phyloP scores from a whole-genome alignment of 1,139 yeast genomes.

The Blastobotrys serpentis region DNA sequence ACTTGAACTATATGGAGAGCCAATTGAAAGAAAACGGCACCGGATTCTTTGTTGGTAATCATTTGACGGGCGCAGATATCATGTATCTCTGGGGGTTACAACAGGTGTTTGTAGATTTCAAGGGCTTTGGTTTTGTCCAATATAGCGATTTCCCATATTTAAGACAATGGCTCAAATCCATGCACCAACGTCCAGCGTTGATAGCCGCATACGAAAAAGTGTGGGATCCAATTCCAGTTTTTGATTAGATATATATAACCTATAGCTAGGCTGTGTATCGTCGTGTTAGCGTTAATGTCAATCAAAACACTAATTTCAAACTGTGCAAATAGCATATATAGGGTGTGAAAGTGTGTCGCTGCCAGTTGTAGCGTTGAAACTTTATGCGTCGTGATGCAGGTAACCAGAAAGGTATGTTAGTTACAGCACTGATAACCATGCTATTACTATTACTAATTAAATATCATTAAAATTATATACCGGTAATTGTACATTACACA shows the following conservation, averaged over 20 bases:
- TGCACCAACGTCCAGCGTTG: conserved; percentile 1
- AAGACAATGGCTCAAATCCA: background rate
- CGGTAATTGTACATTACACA: conserved; percentile 4
- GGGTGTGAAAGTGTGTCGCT: too few relatives aligned
- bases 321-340: too few relatives aligned
- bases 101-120: background rate
- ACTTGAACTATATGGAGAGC: conserved; percentile 40
- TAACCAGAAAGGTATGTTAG: too few relatives aligned
- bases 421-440: too few relatives aligned
- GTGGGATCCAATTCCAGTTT: background rate
- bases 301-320: too few relatives aligned
- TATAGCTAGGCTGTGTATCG: too few relatives aligned
- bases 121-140: background rate
- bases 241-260: background rate
- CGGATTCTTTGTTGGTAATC: conserved; percentile 51
- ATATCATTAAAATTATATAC: conserved; percentile 1
- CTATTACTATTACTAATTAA: background rate
- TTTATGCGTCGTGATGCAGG: too few relatives aligned
- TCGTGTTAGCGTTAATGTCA: too few relatives aligned
- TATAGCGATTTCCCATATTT: background rate
- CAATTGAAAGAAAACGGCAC: conserved; percentile 44
- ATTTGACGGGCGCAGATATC: conserved; percentile 55
- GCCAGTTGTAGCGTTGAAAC: too few relatives aligned
- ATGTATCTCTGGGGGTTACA: conserved; percentile 27
- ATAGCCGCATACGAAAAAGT: background rate